Evolutionary conservation across 257 asterid species (phyloP), one percentile per base, ranked within the genome.

Genomic region (Nicotiana sylvestris): DNA sequence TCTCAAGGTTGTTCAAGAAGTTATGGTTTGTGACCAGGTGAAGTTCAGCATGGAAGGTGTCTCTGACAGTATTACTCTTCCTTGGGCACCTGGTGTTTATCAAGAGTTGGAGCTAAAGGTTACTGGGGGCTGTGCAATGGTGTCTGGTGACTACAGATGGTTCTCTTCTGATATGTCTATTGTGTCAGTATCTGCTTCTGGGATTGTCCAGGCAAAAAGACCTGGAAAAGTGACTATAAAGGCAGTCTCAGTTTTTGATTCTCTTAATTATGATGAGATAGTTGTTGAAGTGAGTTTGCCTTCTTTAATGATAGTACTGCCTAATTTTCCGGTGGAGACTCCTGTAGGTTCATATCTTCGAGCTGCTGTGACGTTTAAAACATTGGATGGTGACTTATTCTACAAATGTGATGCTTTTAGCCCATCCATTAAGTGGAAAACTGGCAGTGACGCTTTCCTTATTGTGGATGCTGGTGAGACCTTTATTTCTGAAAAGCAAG

Each of bases 11-110:
- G 91, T 87, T 82, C 98, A 95, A 85, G 99, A 95, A 89, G 90
- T 95, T 77, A 95, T 94, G 97, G 98, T 93, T 6, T 95, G 99
- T 69, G 94, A 92, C 83, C 93, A 87, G 89, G 97, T 95, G 85
- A 87, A 87, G 84, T 92, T 95, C 87, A 79, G 66, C 69, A 84
- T 53, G 85, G 88, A 86, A 60, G 83, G 77, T 80, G 85, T 79
- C 74, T 83, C 90, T 49, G 60, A 30, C 81, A 83, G 86, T 83
- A 85, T 92, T 84, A 87, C 88, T 88, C 97, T 95, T 79, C 99
- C 99, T 8, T 93, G 97, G 97, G 91, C 89, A 67, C 90, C 96
- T 74, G 97, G 95, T 70, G 90, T 93, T 67, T 87, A 87, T 90
- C 99, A 95, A 87, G 98, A 92, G 87, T 82, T 92, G 82, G 97